Conservation (phyloP, 2,329 filamentous ascomycete species). For the Botrytis deweyae region DNA sequence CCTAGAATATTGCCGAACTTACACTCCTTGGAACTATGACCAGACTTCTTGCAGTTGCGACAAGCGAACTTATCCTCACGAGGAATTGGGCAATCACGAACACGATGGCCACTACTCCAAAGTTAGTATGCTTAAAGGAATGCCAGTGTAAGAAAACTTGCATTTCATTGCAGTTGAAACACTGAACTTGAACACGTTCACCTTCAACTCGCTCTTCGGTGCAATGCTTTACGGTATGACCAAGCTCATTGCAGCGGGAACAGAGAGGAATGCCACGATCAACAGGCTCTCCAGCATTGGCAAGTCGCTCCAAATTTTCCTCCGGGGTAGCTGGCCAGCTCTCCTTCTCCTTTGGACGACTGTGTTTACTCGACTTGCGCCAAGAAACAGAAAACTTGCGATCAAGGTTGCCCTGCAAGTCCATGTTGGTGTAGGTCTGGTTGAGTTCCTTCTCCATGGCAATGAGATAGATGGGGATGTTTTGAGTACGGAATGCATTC, state of each 20-base stretch:
- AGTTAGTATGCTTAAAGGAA: not conserved
- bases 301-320: conserved; percentile 64
- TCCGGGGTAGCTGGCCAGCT: conserved; percentile 58
- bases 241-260: conserved; percentile 40
- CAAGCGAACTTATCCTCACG: conserved; percentile 65
- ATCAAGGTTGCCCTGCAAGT: conserved; percentile 65
- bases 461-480: conserved; percentile 60
- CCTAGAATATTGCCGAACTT: conserved; percentile 16
- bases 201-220: conserved; percentile 55
- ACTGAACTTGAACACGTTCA: conserved; percentile 52
- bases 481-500: conserved; percentile 53
- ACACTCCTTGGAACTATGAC: conserved; percentile 40
- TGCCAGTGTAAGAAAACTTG: not conserved
- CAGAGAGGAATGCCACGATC: conserved; percentile 60
- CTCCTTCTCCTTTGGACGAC: conserved; percentile 57
- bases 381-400: conserved; percentile 65
- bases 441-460: conserved; percentile 58
- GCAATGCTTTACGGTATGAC: conserved; percentile 62
- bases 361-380: conserved; percentile 57
- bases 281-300: conserved; percentile 63
- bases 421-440: conserved; percentile 65
- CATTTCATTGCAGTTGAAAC: conserved; percentile 61
- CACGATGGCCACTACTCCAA: conserved; percentile 55
- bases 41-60: conserved; percentile 60
- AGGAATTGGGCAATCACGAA: conserved; percentile 65